Conservation (phyloP, 495 filamentous ascomycete species). For the Hamigera avellanea region DNA sequence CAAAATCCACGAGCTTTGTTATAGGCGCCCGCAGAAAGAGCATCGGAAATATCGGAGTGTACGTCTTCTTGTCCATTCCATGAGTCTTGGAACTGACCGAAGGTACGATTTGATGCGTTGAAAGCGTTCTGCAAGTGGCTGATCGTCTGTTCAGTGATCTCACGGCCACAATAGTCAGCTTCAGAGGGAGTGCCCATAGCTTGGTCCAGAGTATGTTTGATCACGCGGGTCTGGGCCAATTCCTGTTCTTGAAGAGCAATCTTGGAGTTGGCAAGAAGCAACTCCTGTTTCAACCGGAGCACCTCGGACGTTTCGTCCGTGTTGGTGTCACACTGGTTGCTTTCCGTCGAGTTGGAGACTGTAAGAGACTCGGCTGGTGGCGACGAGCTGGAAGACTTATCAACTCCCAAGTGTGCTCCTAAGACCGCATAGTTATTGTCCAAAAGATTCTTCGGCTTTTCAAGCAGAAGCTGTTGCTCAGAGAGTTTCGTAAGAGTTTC, state of each 20-base stretch:
- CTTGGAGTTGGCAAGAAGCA: conserved; percentile 65
- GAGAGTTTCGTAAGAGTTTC: conserved; percentile 48
- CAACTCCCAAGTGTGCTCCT: conserved; percentile 24
- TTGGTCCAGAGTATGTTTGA: conserved; percentile 65
- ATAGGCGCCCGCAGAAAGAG: conserved; percentile 46
- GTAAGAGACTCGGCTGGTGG: conserved; percentile 38
- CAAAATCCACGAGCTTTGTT: conserved; percentile 54
- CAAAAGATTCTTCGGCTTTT: conserved; percentile 40
- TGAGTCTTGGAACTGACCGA: conserved; percentile 41
- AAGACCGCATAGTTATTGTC: conserved; percentile 21
- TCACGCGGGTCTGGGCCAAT: conserved; percentile 64
- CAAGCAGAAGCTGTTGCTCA: conserved; percentile 49
- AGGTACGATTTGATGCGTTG: conserved; percentile 39
- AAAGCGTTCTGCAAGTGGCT: conserved; percentile 41
- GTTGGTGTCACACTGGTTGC: conserved; percentile 5
- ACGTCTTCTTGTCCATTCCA: conserved; percentile 60
- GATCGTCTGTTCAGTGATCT: conserved; percentile 42
- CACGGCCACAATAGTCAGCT: conserved; percentile 36
- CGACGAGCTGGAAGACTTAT: conserved; percentile 38
- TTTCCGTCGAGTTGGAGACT: conserved; percentile 24
- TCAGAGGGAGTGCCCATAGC: conserved; percentile 53
- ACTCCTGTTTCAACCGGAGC: conserved; percentile 53
- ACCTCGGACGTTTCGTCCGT: conserved; percentile 35
- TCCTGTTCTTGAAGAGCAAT: conserved; percentile 79
- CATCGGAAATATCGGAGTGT: conserved; percentile 51